A percentile compares a stretch with the other conserved stretches of the same genome.
Evolutionary conservation across 768 basidiomycete species (phyloP).

Genomic region (Mycena alexandri): DNA sequence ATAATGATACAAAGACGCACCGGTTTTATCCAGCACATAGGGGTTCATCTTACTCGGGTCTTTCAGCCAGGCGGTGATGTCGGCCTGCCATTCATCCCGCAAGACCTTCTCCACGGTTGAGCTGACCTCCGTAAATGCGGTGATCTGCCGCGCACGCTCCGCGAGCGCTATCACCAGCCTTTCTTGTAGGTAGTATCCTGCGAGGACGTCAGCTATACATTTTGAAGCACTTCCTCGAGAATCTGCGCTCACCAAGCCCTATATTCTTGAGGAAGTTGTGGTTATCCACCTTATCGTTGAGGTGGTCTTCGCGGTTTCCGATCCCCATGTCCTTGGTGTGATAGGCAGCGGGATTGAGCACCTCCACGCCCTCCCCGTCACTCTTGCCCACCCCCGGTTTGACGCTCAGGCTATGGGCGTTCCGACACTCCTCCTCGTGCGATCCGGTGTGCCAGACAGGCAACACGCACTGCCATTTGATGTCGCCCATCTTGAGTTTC

Average conservation of each 20-base stretch:
- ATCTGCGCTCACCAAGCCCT: too few species aligned
- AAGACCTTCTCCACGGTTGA: neutral
- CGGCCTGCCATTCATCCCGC: neutral
- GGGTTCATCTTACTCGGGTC: conserved; percentile 20
- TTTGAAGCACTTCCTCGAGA: too few species aligned
- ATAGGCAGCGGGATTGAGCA: neutral
- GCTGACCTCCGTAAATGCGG: conserved; percentile 1
- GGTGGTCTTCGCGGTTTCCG: neutral
- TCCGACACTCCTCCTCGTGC: neutral
- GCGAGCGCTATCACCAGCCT: conserved; percentile 17
- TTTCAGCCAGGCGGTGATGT: conserved; percentile 7
- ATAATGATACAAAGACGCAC: neutral
- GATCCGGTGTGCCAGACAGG: conserved; percentile 1
- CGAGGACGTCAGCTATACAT: neutral
- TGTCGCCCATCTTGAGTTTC: too few species aligned
- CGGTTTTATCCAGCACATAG: neutral
- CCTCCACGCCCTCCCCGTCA: conserved; percentile 11
- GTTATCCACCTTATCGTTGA: neutral
- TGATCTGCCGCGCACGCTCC: neutral
- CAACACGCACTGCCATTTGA: neutral
- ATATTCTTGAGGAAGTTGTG: conserved; percentile 13
- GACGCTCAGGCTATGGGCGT: neutral
- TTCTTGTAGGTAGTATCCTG: too few species aligned
- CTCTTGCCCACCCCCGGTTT: neutral
- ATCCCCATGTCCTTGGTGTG: neutral